Evolutionary conservation across 2,329 filamentous ascomycete species (phyloP).

Genomic region (Aspergillus ustus): DNA sequence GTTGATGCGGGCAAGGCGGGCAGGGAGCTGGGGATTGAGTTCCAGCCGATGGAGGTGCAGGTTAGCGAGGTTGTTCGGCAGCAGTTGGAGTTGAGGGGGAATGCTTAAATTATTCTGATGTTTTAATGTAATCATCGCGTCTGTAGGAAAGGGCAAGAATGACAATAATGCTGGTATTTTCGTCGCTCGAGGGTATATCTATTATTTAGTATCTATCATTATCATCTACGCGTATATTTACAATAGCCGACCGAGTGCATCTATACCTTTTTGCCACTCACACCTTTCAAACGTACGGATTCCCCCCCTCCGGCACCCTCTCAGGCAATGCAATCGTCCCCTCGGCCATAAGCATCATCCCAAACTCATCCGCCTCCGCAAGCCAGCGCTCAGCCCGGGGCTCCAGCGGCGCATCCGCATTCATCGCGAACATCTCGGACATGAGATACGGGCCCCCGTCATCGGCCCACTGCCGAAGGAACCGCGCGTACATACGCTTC

Average conservation of each 20-base stretch:
- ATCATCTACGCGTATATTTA: background rate
- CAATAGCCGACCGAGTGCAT: no score
- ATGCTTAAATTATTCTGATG: background rate
- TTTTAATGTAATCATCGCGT: no score
- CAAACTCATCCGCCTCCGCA: background rate
- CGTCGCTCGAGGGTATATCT: no score
- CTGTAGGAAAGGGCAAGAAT: no score
- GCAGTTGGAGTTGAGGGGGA: conserved; percentile 19
- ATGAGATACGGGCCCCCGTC: background rate
- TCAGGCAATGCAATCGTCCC: background rate
- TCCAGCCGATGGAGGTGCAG: conserved; percentile 16
- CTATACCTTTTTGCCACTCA: no score
- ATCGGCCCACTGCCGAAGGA: no score
- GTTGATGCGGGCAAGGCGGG: conserved; percentile 73
- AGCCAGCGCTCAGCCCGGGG: background rate
- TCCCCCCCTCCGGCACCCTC: background rate
- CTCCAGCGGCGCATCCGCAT: background rate
- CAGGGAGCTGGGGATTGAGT: conserved; percentile 20
- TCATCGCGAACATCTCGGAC: background rate
- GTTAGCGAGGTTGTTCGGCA: conserved; percentile 23
- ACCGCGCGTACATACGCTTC: no score
- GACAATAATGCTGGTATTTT: no score
- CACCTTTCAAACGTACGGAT: background rate
- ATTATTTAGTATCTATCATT: background rate
- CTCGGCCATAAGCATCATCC: background rate